Evolutionary conservation across 805 yeast species (phyloP), one percentile per base, ranked within the genome.

Genomic region (Metschnikowia baotianmanensis): DNA sequence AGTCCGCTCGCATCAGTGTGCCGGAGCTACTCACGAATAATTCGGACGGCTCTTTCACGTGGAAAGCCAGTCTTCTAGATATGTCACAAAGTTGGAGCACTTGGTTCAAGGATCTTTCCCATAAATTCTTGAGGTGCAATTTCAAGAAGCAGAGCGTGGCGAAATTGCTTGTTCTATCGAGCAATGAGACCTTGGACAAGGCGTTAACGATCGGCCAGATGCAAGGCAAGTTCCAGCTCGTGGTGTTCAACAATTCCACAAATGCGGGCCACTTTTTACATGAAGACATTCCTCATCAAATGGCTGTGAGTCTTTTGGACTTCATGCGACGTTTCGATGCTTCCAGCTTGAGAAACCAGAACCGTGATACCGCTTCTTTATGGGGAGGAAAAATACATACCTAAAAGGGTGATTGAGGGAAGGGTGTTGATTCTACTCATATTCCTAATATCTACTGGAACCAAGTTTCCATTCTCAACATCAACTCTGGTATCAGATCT

Each of bases 201-300:
- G 77, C 77, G 27, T 69, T 93, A 34, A 88, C 90, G 61, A 81
- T 93, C 37, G 99, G 97, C 1, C 99, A 95, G 62, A 93, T 93
- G 99, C 98, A 90, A 63, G 99, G 99, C 1, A 83, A 81, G 58
- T 93, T 84, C 61, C 99, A 95, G 63, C 72, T 93, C 29, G 80
- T 86, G 11, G 93, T 89, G 4, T 83, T 88, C 58, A 63, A 63
- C 47, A 83, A 82, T 40, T 71, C 58, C 26, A 47, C 57, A 6
- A 51, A 59, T 16, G 57, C 89, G 2, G 97, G 98, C 1, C 99
- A 93, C 63, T 93, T 90, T 52, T 67, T 95, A n/a, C 99, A 93
- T 34, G 99, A 93, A 58, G 99, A 93, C 59, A 72, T 76, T 6
- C 93, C 97, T 0, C 62, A 57, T 3, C 83, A 83, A 52, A 72